Evolutionary conservation across 148 eudicot genomes (phyloP), one percentile per base, ranked within the genome.

Genomic region (Pouteria glomerata): DNA sequence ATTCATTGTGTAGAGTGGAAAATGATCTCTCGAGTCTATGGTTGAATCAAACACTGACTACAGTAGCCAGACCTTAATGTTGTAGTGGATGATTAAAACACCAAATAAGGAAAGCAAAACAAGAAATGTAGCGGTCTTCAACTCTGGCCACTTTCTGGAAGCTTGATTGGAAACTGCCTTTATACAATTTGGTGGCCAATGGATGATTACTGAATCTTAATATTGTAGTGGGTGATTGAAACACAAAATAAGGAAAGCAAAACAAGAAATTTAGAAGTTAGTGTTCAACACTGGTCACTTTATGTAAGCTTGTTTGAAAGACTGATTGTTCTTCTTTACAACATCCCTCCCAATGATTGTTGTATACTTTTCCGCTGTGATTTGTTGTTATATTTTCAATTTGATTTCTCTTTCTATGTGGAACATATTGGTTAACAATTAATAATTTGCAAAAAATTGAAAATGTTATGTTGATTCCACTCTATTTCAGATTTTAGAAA

Each of bases 401-500:
- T 23, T 2, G 1, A 35, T 7, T 69, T 37, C 19, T 15, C 52
- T 51, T 52, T 24, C 45, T 2, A 16, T 10, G 19, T n/a, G 18
- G 4, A 1, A 21, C 19, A 14, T 37, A 39, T 55, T 62, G 16
- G 48, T 52, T 34, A 34, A 29, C 14, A 10, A 39, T 63, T 26
- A 44, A 15, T 23, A 21, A 4, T 23, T 55, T 12, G 8, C 18
- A 37, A 51, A 51, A 26, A 18, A 1, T 65, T 26, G 51, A 50
- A 27, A 0, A 62, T 4, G 16, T 23, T 24, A 27, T 69, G 34
- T 69, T 61, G 45, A 29, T 51, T 65, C 57, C 12, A 33, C 34
- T 61, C 62, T 37, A 19, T 58, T 79, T 58, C 89, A 94, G 98
- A 85, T 91, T 68, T 81, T 84, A 59, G 97, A 89, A 57, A 81